These are phyloP conservation scores for Exophiala alcalophila DNA, from an alignment of 2,329 filamentous ascomycete species.

Conservation along the genomic window DNA sequence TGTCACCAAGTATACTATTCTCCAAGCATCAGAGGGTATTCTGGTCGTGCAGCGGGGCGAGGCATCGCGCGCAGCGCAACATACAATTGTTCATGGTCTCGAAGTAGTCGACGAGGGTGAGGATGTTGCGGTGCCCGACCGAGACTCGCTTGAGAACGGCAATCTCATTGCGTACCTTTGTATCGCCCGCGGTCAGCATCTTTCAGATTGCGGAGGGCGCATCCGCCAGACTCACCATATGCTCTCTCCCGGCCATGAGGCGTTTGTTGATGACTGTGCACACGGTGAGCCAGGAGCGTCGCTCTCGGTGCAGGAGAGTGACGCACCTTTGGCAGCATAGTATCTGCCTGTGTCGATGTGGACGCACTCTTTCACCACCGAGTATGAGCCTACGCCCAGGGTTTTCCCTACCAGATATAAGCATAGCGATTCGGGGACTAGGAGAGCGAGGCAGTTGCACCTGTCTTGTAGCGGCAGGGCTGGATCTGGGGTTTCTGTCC, in stretches of 20 bases:
- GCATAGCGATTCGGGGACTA: constrained; percentile 1
- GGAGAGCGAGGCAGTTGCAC: constrained; percentile 6
- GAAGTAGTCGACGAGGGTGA: constrained; percentile 97
- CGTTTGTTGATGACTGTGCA: constrained; percentile 89
- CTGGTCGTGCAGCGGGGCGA: not conserved
- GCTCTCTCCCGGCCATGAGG: constrained; percentile 93
- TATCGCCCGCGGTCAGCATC: constrained; percentile 15
- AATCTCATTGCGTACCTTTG: constrained; percentile 91
- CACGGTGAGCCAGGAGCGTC: constrained; percentile 2
- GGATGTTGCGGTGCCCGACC: constrained; percentile 97
- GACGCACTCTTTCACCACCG: constrained; percentile 97
- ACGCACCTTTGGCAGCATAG: constrained; percentile 79
- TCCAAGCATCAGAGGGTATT: constrained; percentile 26
- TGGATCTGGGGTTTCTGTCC: constrained; percentile 65
- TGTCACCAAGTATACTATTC: constrained; percentile 86
- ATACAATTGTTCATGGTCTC: constrained; percentile 97
- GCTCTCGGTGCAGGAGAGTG: not conserved
- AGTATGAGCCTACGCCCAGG: constrained; percentile 92
- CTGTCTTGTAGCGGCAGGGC: constrained; percentile 96
- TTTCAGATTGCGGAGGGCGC: constrained; percentile 5
- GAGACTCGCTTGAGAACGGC: constrained; percentile 97
- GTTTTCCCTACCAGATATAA: constrained; percentile 65
- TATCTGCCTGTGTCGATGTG: constrained; percentile 97
- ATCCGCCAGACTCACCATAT: constrained; percentile 68
- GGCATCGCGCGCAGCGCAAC: constrained; percentile 30